phyloP scores from a whole-genome alignment of 768 basidiomycete genomes.

The Lactarius trivialis region DNA sequence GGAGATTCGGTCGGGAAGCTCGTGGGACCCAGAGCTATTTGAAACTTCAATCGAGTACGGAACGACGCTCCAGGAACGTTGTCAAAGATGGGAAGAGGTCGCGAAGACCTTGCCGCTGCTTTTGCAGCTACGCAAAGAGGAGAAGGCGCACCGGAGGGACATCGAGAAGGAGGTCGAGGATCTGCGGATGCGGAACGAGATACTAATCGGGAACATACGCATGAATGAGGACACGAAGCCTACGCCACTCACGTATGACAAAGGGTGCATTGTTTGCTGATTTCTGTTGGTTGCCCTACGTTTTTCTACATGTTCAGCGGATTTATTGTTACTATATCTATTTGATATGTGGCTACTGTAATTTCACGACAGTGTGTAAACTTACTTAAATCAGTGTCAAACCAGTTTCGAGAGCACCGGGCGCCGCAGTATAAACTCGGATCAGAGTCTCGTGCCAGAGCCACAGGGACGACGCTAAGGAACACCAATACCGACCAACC shows the following conservation, averaged over 20 bases:
- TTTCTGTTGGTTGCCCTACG: neutral
- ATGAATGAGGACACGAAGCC: neutral
- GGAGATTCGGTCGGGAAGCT: constrained; percentile 10
- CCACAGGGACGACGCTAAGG: neutral
- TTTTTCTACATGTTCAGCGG: neutral
- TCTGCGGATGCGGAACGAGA: constrained; percentile 23
- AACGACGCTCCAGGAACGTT: neutral
- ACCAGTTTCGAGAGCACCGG: neutral
- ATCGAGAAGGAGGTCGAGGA: constrained; percentile 23
- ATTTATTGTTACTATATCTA: neutral
- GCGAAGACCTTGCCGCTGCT: constrained; percentile 19
- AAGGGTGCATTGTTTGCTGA: constrained; percentile 13
- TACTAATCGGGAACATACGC: constrained; percentile 12
- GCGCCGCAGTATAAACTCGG: neutral
- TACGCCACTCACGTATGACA: neutral
- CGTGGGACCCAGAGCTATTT: constrained; percentile 12
- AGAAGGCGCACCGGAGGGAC: constrained; percentile 15
- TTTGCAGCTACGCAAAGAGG: constrained; percentile 19
- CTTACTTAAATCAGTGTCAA: neutral
- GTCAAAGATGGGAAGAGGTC: constrained; percentile 16
- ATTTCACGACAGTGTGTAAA: neutral
- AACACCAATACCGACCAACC: neutral
- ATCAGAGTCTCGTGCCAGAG: neutral
- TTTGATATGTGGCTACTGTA: neutral
- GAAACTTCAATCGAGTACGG: constrained; percentile 5